Conservation (phyloP, 106 monocot species). For the Acanthochlamys bracteata region DNA sequence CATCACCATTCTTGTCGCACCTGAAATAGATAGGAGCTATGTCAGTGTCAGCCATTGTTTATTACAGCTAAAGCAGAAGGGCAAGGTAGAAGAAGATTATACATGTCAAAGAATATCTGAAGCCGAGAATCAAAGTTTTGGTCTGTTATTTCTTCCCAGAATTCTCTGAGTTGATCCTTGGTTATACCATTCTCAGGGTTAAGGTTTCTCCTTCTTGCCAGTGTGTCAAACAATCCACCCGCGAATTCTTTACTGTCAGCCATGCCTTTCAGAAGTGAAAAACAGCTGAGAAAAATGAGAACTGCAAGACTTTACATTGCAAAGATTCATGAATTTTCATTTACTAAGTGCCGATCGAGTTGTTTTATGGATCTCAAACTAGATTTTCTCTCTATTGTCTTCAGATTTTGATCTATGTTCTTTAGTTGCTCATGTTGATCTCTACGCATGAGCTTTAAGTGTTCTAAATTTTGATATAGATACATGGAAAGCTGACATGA, state of each 20-base stretch:
- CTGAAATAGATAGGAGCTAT: constrained; percentile 18
- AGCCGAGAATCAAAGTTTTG: constrained; percentile 91
- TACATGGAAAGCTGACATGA: not conserved
- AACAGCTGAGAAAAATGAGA: constrained; percentile 1
- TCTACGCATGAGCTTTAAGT: not conserved
- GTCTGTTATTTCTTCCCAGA: constrained; percentile 92
- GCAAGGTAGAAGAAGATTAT: constrained; percentile 8
- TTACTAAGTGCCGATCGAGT: not conserved
- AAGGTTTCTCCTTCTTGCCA: constrained; percentile 58
- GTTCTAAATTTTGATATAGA: not conserved
- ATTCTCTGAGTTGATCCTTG: constrained; percentile 61
- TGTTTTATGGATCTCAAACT: too few species aligned
- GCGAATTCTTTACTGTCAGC: constrained; percentile 80
- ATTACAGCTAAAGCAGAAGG: not conserved
- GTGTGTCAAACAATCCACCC: constrained; percentile 54
- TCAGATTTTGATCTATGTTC: too few species aligned
- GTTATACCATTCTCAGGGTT: constrained; percentile 36
- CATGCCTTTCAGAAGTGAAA: constrained; percentile 50
- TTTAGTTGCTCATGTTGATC: too few species aligned
- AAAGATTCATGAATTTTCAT: not conserved
- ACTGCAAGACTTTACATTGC: not conserved
- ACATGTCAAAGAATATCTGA: constrained; percentile 96
- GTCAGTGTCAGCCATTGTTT: not conserved
- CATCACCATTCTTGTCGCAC: constrained; percentile 99
- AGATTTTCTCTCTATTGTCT: too few species aligned